These are phyloP conservation scores for Rhizopogon roseolus DNA, from an alignment of 768 basidiomycete species.

Conservation along the genomic window DNA sequence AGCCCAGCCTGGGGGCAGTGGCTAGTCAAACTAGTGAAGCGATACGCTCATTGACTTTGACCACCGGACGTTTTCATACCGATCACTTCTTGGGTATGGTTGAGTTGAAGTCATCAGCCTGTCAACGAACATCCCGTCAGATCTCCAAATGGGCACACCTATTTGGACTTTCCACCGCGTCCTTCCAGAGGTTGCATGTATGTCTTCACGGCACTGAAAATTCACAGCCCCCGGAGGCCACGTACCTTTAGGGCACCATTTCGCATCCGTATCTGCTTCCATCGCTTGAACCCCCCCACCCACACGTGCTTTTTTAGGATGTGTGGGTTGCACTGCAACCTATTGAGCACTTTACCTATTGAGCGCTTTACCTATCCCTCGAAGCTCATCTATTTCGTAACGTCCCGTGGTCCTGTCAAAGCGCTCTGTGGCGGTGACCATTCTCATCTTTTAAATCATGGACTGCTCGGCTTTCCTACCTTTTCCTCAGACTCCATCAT, in stretches of 20 bases:
- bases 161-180: neutral
- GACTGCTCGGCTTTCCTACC: conserved; percentile 4
- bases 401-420: conserved; percentile 12
- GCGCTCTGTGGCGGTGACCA: conserved; percentile 8
- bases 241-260: neutral
- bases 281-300: neutral
- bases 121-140: neutral
- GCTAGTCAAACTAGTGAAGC: neutral
- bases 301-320: neutral
- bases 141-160: neutral
- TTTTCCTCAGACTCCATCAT: neutral
- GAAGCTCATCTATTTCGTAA: conserved; percentile 15
- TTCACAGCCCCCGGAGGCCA: conserved; percentile 17
- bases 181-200: neutral
- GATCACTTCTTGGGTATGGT: neutral
- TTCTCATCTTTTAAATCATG: conserved; percentile 18
- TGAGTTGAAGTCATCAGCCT: neutral
- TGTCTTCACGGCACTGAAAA: conserved; percentile 8
- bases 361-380: neutral
- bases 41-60: conserved; percentile 4
- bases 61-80: conserved; percentile 9
- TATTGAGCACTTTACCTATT: neutral
- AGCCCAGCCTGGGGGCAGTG: neutral
- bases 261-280: neutral
- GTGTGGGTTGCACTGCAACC: conserved; percentile 15